Base-by-base conservation (phyloP, 1,139 yeast genomes). In the Pichia sp. region DNA sequence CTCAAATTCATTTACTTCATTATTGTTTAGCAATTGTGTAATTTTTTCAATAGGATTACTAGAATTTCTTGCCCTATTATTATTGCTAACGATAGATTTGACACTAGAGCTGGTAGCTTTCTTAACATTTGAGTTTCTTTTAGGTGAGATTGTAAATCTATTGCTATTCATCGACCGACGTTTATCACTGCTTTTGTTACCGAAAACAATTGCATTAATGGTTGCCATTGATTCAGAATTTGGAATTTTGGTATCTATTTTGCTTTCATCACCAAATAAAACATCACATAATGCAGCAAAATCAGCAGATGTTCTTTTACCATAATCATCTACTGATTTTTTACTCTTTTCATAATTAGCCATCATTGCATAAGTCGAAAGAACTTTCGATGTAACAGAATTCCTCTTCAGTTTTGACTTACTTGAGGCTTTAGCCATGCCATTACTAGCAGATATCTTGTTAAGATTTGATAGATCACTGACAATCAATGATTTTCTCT, bases 271-370 rank as follows among this genome's bases (percentile, higher is more conserved):
- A 30, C 76, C 81, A 63, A 82, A 82, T 45, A 82, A 76, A 58
- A 77, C 79, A 61, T 82, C 89, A 67, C 86, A 80, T 37, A 82
- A 66, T 4, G 82, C 72, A 10, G 88, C 91, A 65, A 82, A 82
- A 43, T 84, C 83, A 11, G 85, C 79, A 28, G 85, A 77, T 2
- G 88, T 79, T 61, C 91, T 71, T 62, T 76, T 80, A 15, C 86
- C 78, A 58, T 78, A 85, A 52, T 75, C 77, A 52, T 80, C 84
- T 64, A 80, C 74, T 52, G 75, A 75, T 53, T 78, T 83, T 79
- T 85, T 76, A 46, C 77, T 83, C 36, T 74, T 69, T 19, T 58
- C 61, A 30, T 49, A 42, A 43, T 76, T 75, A 1, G 84, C 71
- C 48, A 81, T 64, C 56, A 77, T 79, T 25, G 89, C 84, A 57